Conservation (phyloP, 2,329 filamentous ascomycete genomes). For the Beauveria varroae region DNA sequence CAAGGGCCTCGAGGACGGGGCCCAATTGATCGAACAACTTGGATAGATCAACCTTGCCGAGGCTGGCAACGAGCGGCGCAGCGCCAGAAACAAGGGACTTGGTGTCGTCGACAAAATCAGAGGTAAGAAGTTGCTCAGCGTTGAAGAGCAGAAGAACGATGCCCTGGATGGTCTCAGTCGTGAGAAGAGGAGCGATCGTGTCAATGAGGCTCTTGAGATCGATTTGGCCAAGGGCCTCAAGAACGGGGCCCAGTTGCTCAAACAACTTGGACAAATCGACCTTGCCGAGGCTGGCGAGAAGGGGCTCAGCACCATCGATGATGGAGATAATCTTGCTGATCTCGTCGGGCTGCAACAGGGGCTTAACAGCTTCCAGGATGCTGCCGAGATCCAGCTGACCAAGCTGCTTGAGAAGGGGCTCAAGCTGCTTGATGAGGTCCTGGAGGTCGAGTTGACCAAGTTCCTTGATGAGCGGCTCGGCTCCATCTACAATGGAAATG, state of each 20-base stretch:
- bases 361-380: conserved; percentile 16
- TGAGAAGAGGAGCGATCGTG: conserved; percentile 13
- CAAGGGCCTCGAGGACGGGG: conserved; percentile 20
- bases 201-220: conserved; percentile 14
- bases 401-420: conserved; percentile 14
- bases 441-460: conserved; percentile 23
- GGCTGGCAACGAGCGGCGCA: conserved; percentile 8
- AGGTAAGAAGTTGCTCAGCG: conserved; percentile 12
- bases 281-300: conserved; percentile 25
- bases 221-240: conserved; percentile 16
- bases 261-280: conserved; percentile 25
- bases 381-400: conserved; percentile 10
- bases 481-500: conserved; percentile 20
- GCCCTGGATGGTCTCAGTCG: conserved; percentile 13
- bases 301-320: conserved; percentile 21
- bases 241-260: conserved; percentile 17
- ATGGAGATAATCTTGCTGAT: conserved; percentile 20
- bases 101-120: conserved; percentile 12
- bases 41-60: conserved; percentile 11
- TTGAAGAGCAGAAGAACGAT: conserved; percentile 14
- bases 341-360: conserved; percentile 16
- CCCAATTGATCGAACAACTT: conserved; percentile 19
- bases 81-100: conserved; percentile 13
- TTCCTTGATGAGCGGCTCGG: conserved; percentile 22
- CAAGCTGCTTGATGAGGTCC: conserved; percentile 16